phyloP scores from a whole-genome alignment of 495 filamentous ascomycete genomes.

The Penicillium fimorum region DNA sequence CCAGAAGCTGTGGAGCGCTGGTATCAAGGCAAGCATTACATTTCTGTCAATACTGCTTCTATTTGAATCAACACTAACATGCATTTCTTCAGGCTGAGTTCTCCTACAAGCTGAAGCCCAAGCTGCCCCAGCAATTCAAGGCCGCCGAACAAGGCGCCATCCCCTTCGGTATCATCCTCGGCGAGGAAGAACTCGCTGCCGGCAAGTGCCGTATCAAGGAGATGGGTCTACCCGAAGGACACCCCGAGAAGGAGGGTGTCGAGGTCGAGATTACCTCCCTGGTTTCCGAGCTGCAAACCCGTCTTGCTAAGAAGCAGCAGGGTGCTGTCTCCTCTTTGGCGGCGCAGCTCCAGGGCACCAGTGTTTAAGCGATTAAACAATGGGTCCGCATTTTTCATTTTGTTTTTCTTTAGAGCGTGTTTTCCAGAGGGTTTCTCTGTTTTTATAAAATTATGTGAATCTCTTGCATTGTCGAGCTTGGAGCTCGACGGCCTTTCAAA shows the following conservation, averaged over 20 bases:
- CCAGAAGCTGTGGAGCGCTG: slow-evolving; percentile 71
- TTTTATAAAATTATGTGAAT: slow-evolving; percentile 14
- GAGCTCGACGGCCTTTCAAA: slow-evolving; percentile 5
- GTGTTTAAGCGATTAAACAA: slow-evolving; percentile 20
- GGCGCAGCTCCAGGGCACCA: slow-evolving; percentile 25
- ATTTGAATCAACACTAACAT: slow-evolving; percentile 12
- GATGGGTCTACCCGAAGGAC: slow-evolving; percentile 72
- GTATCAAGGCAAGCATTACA: slow-evolving; percentile 60
- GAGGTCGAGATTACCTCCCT: slow-evolving; percentile 61
- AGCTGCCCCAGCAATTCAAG: slow-evolving; percentile 75
- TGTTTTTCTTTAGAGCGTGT: slow-evolving; percentile 16
- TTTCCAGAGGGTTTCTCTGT: slow-evolving; percentile 10
- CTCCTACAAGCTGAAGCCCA: slow-evolving; percentile 76
- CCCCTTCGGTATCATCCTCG: slow-evolving; percentile 74
- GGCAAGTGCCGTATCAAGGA: slow-evolving; percentile 84
- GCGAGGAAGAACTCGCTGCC: slow-evolving; percentile 72
- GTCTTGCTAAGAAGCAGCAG: slow-evolving; percentile 28
- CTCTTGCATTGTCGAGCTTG: slow-evolving; percentile 9
- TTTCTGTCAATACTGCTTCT: neutral
- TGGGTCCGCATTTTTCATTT: slow-evolving; percentile 53
- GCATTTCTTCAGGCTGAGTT: slow-evolving; percentile 62
- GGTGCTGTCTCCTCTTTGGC: slow-evolving; percentile 22
- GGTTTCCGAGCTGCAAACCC: slow-evolving; percentile 57
- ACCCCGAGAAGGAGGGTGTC: slow-evolving; percentile 84
- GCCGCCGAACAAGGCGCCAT: slow-evolving; percentile 68